A percentile compares a stretch with the other conserved stretches of the same genome.
Evolutionary conservation across 2,329 filamentous ascomycete species (phyloP).

Genomic region (Fusarium brevicatenulatum): DNA sequence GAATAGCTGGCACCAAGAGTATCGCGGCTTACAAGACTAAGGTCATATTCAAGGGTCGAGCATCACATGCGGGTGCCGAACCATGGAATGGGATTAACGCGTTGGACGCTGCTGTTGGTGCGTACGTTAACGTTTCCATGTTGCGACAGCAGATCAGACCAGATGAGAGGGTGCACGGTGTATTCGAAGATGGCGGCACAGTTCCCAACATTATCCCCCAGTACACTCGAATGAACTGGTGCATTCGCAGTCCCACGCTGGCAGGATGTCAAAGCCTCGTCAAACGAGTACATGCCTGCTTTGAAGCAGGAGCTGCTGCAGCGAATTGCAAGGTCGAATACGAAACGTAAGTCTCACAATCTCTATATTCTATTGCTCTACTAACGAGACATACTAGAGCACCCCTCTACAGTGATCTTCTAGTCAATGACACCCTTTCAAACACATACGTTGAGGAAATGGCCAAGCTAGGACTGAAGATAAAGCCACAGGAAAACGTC

Average conservation of each 20-base stretch:
- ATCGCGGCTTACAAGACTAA: background rate
- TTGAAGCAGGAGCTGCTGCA: background rate
- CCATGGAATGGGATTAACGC: background rate
- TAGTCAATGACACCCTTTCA: background rate
- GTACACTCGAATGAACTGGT: background rate
- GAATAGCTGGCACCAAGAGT: background rate
- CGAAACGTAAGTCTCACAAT: background rate
- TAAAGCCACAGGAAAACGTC: background rate
- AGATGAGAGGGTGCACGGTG: background rate
- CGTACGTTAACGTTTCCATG: background rate
- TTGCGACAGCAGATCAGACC: background rate
- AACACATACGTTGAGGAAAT: background rate
- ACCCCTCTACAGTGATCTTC: background rate
- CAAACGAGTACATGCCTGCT: background rate
- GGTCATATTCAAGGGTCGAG: background rate
- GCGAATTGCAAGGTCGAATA: background rate
- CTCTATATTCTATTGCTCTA: fast-evolving
- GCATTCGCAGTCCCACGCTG: background rate
- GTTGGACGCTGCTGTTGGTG: background rate
- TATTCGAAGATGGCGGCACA: background rate
- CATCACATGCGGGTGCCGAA: background rate
- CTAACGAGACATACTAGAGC: background rate
- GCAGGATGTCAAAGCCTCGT: background rate
- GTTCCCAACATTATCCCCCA: background rate
- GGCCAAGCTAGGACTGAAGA: background rate